Conservation (phyloP, 768 basidiomycete genomes). For the Boletus reticulatus region DNA sequence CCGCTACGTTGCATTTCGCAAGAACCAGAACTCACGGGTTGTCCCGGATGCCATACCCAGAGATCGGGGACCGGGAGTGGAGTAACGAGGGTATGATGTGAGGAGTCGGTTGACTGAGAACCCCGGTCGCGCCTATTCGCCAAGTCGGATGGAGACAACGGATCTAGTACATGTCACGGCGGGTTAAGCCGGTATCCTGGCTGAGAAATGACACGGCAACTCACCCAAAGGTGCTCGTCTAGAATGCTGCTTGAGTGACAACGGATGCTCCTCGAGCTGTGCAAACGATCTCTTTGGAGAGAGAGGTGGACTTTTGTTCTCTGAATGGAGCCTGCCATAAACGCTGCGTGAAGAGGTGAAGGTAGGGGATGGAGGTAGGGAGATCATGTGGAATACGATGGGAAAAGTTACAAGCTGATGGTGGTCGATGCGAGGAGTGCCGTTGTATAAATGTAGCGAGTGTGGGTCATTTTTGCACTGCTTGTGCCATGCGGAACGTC, state of each 20-base stretch:
- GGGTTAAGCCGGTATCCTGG: background rate
- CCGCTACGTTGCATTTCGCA: conserved; percentile 8
- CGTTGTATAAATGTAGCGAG: conserved; percentile 25
- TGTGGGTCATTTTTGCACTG: conserved; percentile 25
- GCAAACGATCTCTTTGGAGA: conserved; percentile 22
- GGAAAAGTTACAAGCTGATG: conserved; percentile 3
- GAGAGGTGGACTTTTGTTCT: conserved; percentile 13
- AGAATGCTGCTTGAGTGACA: conserved; percentile 11
- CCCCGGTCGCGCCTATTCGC: conserved; percentile 15
- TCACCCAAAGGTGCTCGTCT: conserved; percentile 27
- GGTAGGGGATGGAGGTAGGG: conserved; percentile 5
- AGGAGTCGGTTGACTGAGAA: conserved; percentile 3
- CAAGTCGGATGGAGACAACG: conserved; percentile 21
- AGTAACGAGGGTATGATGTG: conserved; percentile 8
- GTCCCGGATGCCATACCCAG: conserved; percentile 1
- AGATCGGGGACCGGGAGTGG: conserved; percentile 16
- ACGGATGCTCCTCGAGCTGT: conserved; percentile 16
- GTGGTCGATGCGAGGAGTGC: conserved; percentile 10
- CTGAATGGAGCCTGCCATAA: background rate
- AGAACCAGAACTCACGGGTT: conserved; percentile 10
- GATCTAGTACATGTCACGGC: conserved; percentile 20
- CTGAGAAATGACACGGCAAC: conserved; percentile 3
- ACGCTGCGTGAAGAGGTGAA: background rate
- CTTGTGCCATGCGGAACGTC: conserved; percentile 20
- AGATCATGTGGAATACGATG: conserved; percentile 21